Percentiles rank a stretch among this genome's conserved stretches.
phyloP scores from a whole-genome alignment of 2,329 filamentous ascomycete species.

The Ustulina deusta region DNA sequence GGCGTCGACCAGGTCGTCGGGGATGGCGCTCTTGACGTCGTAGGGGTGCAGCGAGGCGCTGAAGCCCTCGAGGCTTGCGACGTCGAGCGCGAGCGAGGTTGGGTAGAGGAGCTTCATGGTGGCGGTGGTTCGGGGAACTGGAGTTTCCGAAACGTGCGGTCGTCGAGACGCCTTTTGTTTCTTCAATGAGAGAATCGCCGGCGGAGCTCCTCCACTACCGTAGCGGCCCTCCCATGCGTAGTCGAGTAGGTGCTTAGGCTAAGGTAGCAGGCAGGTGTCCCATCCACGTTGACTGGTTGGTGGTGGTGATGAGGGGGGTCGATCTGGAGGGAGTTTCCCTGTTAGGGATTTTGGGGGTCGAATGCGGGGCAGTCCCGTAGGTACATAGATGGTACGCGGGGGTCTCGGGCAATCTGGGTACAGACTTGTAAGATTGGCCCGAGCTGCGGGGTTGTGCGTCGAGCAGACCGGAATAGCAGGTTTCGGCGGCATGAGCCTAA shows the following conservation, averaged over 20 bases:
- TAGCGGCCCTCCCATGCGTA: not conserved
- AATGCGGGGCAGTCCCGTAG: slow-evolving; percentile 22
- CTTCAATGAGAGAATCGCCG: not conserved
- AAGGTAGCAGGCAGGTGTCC: no score
- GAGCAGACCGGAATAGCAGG: slow-evolving; percentile 9
- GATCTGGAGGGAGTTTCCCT: slow-evolving; percentile 4
- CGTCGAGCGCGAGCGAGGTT: slow-evolving; percentile 70
- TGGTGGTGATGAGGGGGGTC: not conserved
- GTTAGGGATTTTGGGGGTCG: slow-evolving; percentile 22
- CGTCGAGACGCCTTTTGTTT: not conserved
- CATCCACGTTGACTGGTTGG: no score
- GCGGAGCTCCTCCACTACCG: slow-evolving; percentile 12
- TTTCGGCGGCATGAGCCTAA: slow-evolving; percentile 27
- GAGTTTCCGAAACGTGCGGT: not conserved
- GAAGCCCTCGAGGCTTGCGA: slow-evolving; percentile 68
- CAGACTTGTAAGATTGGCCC: slow-evolving; percentile 13
- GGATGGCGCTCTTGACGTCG: slow-evolving; percentile 67
- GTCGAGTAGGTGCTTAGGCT: no score
- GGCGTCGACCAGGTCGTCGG: slow-evolving; percentile 69
- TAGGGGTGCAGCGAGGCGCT: slow-evolving; percentile 68
- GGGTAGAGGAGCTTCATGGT: slow-evolving; percentile 75
- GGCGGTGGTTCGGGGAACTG: no score
- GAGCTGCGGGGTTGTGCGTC: slow-evolving; percentile 23
- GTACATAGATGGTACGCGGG: slow-evolving; percentile 1
- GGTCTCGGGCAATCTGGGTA: not conserved